Percentiles rank a stretch among this genome's conserved stretches.
Conservation (phyloP, 2,329 filamentous ascomycete genomes). For the Scolecobasidium constrictum region DNA sequence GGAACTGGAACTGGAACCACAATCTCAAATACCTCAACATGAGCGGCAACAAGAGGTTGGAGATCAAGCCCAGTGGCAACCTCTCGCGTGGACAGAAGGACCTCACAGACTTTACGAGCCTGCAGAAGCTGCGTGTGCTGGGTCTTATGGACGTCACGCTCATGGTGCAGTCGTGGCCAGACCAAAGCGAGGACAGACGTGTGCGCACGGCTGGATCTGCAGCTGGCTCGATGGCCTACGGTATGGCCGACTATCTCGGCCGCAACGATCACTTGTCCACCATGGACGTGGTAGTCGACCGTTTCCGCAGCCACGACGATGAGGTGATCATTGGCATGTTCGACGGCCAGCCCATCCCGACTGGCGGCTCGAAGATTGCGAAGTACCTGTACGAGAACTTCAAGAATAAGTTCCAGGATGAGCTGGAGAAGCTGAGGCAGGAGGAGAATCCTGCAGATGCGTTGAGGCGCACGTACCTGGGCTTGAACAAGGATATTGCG, state of each 20-base stretch:
- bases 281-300: conserved; percentile 87
- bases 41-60: conserved; percentile 90
- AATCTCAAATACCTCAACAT: conserved; percentile 92
- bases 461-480: conserved; percentile 72
- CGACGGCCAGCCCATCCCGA: conserved; percentile 82
- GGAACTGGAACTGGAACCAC: conserved; percentile 99
- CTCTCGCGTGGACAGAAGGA: conserved; percentile 50
- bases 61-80: conserved; percentile 63
- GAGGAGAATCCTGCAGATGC: conserved; percentile 74
- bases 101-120: conserved; percentile 81
- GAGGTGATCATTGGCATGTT: conserved; percentile 92
- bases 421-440: conserved; percentile 62
- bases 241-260: conserved; percentile 93
- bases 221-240: conserved; percentile 83
- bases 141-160: conserved; percentile 97
- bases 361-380: conserved; percentile 86
- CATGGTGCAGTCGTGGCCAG: conserved; percentile 83
- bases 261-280: conserved; percentile 91
- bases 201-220: conserved; percentile 94
- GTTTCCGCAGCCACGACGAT: conserved; percentile 79
- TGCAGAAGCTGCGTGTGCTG: conserved; percentile 74
- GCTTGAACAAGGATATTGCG: conserved; percentile 87
- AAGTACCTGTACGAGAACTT: conserved; percentile 97
- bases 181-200: conserved; percentile 88
- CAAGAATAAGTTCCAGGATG: conserved; percentile 68